Conservation (phyloP, 73 alveolate species). For the Urostyla sp. region DNA sequence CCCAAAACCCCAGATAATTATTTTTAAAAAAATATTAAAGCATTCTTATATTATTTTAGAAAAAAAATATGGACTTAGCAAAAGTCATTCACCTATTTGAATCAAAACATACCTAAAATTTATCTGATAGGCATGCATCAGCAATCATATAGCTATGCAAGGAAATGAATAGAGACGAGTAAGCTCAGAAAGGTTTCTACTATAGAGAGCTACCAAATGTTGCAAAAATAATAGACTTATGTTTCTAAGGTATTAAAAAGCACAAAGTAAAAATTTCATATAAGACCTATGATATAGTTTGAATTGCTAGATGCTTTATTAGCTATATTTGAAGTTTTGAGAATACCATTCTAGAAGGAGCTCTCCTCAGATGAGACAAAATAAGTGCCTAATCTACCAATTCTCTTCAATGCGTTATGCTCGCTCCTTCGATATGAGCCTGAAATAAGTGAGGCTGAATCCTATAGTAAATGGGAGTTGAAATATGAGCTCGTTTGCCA, state of each 20-base stretch:
- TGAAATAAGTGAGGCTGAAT: slow-evolving; percentile 39
- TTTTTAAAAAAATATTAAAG: no score
- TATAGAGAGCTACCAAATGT: slow-evolving; percentile 83
- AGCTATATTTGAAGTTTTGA: slow-evolving; percentile 68
- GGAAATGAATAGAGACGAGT: slow-evolving; percentile 65
- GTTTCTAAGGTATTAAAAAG: slow-evolving; percentile 66
- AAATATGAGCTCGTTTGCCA: slow-evolving; percentile 66
- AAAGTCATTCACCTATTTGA: slow-evolving; percentile 83
- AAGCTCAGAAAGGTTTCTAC: slow-evolving; percentile 72
- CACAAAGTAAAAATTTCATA: neutral
- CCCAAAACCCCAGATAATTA: no score
- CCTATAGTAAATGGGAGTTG: neutral
- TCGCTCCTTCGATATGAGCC: slow-evolving; percentile 79
- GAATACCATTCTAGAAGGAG: slow-evolving; percentile 81
- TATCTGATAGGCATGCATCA: slow-evolving; percentile 88
- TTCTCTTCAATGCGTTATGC: slow-evolving; percentile 77
- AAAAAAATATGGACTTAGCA: slow-evolving; percentile 54
- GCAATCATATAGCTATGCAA: slow-evolving; percentile 79
- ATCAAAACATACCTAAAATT: slow-evolving; percentile 80
- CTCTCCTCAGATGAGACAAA: slow-evolving; percentile 83
- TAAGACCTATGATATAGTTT: neutral
- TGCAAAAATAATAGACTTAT: slow-evolving; percentile 72
- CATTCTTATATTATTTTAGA: no score
- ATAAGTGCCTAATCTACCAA: slow-evolving; percentile 79
- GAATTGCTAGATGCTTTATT: slow-evolving; percentile 64